Evolutionary conservation across 2,329 filamentous ascomycete genomes (phyloP).

Genomic region (Thielaviopsis musarum): DNA sequence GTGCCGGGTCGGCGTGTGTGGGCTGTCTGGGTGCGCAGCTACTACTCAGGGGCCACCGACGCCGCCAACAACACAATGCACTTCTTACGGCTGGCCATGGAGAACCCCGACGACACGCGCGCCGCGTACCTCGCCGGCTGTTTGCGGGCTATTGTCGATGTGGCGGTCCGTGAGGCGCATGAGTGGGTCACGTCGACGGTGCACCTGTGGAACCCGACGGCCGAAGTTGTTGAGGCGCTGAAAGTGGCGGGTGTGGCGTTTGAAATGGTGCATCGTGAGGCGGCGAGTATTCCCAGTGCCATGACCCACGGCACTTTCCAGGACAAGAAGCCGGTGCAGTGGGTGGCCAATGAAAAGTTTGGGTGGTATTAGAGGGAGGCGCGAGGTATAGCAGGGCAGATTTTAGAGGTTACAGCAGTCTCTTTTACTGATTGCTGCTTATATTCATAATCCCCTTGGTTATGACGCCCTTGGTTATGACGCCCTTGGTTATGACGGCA

Average conservation of each 20-base stretch:
- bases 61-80: slow-evolving; percentile 50
- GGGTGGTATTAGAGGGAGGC: slow-evolving; percentile 45
- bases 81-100: slow-evolving; percentile 51
- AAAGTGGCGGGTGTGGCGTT: slow-evolving; percentile 29
- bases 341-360: slow-evolving; percentile 63
- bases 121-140: slow-evolving; percentile 30
- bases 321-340: slow-evolving; percentile 32
- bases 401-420: too few species aligned
- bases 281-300: slow-evolving; percentile 52
- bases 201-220: slow-evolving; percentile 69
- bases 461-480: not conserved
- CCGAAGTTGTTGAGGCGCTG: slow-evolving; percentile 31
- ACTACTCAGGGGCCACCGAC: slow-evolving; percentile 33
- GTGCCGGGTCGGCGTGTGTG: slow-evolving; percentile 37
- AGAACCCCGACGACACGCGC: slow-evolving; percentile 29
- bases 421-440: too few species aligned
- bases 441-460: not conserved
- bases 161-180: slow-evolving; percentile 53
- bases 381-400: not conserved
- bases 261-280: slow-evolving; percentile 37
- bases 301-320: slow-evolving; percentile 39
- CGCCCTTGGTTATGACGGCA: not conserved
- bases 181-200: slow-evolving; percentile 55
- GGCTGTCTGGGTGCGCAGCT: slow-evolving; percentile 56
- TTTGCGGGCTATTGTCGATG: slow-evolving; percentile 44